These are phyloP conservation scores for Botrytis porri DNA, from an alignment of 2,329 filamentous ascomycete genomes.

Conservation along the genomic window DNA sequence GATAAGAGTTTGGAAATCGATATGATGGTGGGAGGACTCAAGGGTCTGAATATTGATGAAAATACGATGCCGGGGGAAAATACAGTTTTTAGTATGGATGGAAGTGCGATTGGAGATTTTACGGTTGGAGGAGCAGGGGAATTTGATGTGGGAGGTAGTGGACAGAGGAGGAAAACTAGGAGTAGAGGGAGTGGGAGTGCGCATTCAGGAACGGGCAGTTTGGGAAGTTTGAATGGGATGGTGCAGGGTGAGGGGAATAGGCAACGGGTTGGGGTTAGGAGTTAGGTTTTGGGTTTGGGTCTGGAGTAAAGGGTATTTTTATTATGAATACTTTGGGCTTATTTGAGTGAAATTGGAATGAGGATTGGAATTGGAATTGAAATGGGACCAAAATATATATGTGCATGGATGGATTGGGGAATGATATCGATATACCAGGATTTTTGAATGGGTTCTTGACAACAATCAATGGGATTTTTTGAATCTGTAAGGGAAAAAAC, in stretches of 20 bases:
- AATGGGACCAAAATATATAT: neutral
- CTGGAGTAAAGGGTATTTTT: neutral
- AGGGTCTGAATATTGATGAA: neutral
- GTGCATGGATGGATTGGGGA: neutral
- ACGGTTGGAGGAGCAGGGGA: neutral
- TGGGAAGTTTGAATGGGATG: neutral
- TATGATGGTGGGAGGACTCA: neutral
- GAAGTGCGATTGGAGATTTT: neutral
- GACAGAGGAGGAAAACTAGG: neutral
- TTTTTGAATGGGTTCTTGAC: neutral
- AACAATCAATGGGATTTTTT: too few relatives aligned
- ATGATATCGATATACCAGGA: neutral
- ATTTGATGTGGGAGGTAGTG: neutral
- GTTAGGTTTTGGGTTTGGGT: neutral
- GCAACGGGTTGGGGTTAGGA: neutral
- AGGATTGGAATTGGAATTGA: neutral
- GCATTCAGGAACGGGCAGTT: neutral
- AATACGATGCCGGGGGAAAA: neutral
- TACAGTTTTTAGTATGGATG: constrained; percentile 3
- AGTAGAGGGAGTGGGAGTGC: neutral
- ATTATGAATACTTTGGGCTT: neutral
- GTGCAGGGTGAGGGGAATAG: neutral
- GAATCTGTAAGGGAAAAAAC: too few relatives aligned
- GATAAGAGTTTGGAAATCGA: constrained; percentile 6
- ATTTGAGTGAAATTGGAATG: neutral